Conservation (phyloP, 2,329 filamentous ascomycete species). For the Colletotrichum sp. region DNA sequence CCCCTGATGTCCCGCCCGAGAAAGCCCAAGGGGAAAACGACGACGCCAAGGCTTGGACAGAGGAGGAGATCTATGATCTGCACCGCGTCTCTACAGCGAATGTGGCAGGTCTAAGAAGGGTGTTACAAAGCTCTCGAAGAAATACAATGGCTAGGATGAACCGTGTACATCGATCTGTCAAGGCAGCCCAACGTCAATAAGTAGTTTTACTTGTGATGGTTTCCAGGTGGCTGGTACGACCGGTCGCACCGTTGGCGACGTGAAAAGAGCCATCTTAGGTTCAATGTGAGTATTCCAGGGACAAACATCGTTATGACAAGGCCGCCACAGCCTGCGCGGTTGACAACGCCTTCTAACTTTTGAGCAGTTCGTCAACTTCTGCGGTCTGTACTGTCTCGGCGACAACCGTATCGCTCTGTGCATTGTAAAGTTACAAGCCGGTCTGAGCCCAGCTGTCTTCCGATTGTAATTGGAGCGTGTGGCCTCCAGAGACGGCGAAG, state of each 20-base stretch:
- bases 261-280: background rate
- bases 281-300: background rate
- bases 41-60: background rate
- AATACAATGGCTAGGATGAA: background rate
- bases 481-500: constrained; percentile 78
- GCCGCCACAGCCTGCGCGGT: background rate
- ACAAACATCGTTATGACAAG: background rate
- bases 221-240: too few species aligned
- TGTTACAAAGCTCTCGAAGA: background rate
- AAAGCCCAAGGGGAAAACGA: background rate
- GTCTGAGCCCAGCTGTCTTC: constrained; percentile 81
- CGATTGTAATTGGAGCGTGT: constrained; percentile 85
- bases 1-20: background rate
- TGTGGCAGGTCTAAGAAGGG: background rate
- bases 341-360: background rate
- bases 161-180: background rate
- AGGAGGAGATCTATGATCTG: background rate
- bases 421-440: constrained; percentile 82
- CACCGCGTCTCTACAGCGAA: background rate
- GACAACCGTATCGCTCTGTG: constrained; percentile 84
- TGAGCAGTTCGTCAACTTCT: background rate
- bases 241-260: background rate
- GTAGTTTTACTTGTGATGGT: background rate
- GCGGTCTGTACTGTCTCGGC: constrained; percentile 76
- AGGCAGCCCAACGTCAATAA: background rate